These are phyloP conservation scores for Candida cerambycidarum DNA, from an alignment of 805 yeast genomes.

Conservation along the genomic window DNA sequence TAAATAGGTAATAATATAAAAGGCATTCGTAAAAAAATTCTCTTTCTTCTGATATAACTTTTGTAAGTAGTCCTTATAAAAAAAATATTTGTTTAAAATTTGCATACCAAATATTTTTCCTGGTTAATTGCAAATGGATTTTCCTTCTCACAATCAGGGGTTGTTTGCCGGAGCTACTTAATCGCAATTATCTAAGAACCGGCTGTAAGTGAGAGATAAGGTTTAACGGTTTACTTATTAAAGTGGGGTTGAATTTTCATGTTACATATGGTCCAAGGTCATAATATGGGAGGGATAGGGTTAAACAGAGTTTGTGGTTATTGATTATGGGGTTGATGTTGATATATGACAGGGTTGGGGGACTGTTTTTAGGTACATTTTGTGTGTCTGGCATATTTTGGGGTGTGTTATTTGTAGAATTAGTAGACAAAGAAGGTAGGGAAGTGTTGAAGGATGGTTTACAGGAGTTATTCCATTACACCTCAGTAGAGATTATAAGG, in stretches of 20 bases:
- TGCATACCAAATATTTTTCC: conserved; percentile 1
- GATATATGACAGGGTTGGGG: not conserved
- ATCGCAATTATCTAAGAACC: conserved; percentile 5
- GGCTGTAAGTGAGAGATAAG: not conserved
- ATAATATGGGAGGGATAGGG: not conserved
- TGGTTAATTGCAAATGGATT: conserved; percentile 2
- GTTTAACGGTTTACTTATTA: not conserved
- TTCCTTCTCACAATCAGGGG: conserved; percentile 6
- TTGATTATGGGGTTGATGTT: not conserved
- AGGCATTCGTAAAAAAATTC: not conserved
- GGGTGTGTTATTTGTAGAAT: no score
- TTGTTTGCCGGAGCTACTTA: conserved; percentile 1
- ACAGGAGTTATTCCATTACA: no score
- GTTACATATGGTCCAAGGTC: not conserved
- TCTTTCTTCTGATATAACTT: conserved; percentile 2
- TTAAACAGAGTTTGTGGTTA: not conserved
- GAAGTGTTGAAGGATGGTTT: no score
- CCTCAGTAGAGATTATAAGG: no score
- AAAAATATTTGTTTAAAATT: conserved; percentile 1
- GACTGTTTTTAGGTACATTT: not conserved
- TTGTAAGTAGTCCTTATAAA: not conserved
- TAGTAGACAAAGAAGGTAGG: no score
- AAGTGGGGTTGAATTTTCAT: conserved; percentile 6
- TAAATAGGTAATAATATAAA: conserved; percentile 10
- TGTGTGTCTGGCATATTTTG: not conserved